Conservation (phyloP, 2,329 filamentous ascomycete genomes). For the Sarocladium strictum region DNA sequence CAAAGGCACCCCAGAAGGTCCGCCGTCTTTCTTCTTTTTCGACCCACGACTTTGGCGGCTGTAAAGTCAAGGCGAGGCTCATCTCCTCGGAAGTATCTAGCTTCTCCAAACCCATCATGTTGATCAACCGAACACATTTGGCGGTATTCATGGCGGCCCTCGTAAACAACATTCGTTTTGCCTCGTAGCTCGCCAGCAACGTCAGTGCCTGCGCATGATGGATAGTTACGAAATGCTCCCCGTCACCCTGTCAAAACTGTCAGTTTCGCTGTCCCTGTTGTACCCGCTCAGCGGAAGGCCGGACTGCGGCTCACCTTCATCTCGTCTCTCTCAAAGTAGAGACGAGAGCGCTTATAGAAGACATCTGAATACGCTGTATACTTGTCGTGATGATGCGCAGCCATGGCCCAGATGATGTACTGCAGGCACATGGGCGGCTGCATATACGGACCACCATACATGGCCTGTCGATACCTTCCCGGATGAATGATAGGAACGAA, state of each 20-base stretch:
- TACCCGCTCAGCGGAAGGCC: too few relatives aligned
- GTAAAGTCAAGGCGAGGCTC: conserved; percentile 63
- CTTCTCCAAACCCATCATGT: conserved; percentile 82
- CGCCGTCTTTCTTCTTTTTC: conserved; percentile 72
- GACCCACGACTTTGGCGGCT: conserved; percentile 70
- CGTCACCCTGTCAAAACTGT: conserved; percentile 49
- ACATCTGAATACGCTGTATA: conserved; percentile 67
- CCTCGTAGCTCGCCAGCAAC: conserved; percentile 71
- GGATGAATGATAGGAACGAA: conserved; percentile 74
- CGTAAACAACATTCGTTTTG: conserved; percentile 78
- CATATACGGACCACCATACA: conserved; percentile 65
- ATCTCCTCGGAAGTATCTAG: conserved; percentile 61
- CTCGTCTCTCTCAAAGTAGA: conserved; percentile 79
- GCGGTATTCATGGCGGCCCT: conserved; percentile 79
- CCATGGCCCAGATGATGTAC: conserved; percentile 84
- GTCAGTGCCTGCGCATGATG: conserved; percentile 76
- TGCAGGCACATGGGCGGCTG: conserved; percentile 77
- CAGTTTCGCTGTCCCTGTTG: too few relatives aligned
- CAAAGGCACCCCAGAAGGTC: conserved; percentile 82
- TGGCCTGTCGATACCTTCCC: conserved; percentile 65
- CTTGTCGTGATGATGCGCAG: conserved; percentile 64
- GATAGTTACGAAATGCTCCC: conserved; percentile 75
- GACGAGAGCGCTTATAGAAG: conserved; percentile 76
- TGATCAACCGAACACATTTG: conserved; percentile 60
- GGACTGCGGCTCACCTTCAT: conserved; percentile 64